Evolutionary conservation across 2,329 filamentous ascomycete genomes (phyloP), one percentile per base, ranked within the genome.

Genomic region (Hypomyces rosellus): DNA sequence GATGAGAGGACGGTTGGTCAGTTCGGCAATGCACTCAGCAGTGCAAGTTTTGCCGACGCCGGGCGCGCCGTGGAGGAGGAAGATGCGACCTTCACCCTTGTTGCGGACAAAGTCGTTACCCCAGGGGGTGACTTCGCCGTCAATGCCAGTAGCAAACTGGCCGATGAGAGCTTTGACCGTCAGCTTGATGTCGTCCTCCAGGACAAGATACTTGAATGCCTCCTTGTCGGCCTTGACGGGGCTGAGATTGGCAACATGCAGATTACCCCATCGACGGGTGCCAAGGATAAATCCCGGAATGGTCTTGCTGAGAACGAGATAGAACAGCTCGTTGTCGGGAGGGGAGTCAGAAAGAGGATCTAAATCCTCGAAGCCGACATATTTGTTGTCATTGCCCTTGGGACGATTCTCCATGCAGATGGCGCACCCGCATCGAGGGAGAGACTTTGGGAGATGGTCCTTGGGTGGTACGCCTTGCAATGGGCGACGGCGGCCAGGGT

Each of bases 41-140:
- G 77, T 81, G 59, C 76, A 75, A 0, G 77, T 81, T 64, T 81
- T 81, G 50, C 77, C 78, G 1, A 79, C 74, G n/a, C 76, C 78
- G 1, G 76, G 76, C 8, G 70, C 69, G 14, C 76, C 75, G 54
- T 78, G 75, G 1, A 79, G 69, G 13, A 79, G 65, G 61, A 77
- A 75, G 57, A 76, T 75, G 40, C 72, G 68, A 5, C 74, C 73
- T 48, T 75, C 70, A 34, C 74, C 74, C 60, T 77, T 77, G 60
- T 75, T 74, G 61, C 70, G 70, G 56, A 77, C 65, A 48, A 76
- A 74, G 54, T 76, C 74, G 50, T 64, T 64, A 56, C 71, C 52
- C 74, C 73, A 77, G 1, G 74, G 71, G 0, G 66, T 63, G 5
- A 76, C 59, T 14, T 62, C 65, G 37, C 71, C 69, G 20, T 68